Evolutionary conservation across 2,329 filamentous ascomycete species (phyloP).

Genomic region (Penicillium sp.): DNA sequence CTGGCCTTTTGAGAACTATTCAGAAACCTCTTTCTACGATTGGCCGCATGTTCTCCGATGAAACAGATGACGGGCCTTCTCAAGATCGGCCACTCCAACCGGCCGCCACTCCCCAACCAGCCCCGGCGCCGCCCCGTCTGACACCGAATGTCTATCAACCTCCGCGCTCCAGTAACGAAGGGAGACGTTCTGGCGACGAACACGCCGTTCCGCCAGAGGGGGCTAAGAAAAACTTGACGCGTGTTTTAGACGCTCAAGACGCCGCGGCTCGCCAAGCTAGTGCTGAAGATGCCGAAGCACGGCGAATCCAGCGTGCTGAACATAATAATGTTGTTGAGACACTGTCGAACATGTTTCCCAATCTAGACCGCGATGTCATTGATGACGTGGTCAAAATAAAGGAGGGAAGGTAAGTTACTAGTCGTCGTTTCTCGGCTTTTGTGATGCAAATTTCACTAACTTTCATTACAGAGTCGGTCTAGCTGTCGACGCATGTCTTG

Average conservation of each 20-base stretch:
- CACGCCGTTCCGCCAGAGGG: slow-evolving; percentile 17
- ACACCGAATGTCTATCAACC: slow-evolving; percentile 53
- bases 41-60: slow-evolving; percentile 89
- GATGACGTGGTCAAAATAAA: slow-evolving; percentile 96
- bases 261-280: slow-evolving; percentile 88
- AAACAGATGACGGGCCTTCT: slow-evolving; percentile 41
- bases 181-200: slow-evolving; percentile 31
- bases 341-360: slow-evolving; percentile 93
- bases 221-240: slow-evolving; percentile 34
- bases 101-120: slow-evolving; percentile 52
- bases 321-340: slow-evolving; percentile 93
- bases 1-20: slow-evolving; percentile 84
- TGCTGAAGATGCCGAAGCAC: slow-evolving; percentile 84
- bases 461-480: slow-evolving; percentile 67
- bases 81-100: slow-evolving; percentile 38
- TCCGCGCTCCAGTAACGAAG: slow-evolving; percentile 45
- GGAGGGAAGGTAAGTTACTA: slow-evolving; percentile 75
- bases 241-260: slow-evolving; percentile 74
- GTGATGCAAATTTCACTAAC: slow-evolving; percentile 1
- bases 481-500: slow-evolving; percentile 84
- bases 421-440: too few species aligned
- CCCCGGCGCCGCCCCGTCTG: slow-evolving; percentile 52
- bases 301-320: slow-evolving; percentile 79
- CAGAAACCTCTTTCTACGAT: slow-evolving; percentile 90
- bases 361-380: slow-evolving; percentile 90